phyloP scores from a whole-genome alignment of 352 stramenopile genomes.

The Phytophthora ramorum region DNA sequence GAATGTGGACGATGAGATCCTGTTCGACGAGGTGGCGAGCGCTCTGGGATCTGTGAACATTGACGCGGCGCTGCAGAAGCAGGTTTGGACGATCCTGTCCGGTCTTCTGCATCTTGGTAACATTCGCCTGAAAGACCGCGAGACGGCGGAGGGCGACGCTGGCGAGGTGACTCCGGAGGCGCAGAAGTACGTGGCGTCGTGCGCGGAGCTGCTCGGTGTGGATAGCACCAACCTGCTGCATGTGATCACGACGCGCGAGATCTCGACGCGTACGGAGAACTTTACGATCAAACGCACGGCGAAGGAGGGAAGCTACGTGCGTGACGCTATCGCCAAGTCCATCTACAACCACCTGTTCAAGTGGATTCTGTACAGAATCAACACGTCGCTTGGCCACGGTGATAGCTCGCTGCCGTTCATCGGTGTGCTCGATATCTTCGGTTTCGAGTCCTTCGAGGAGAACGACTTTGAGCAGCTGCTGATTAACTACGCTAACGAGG shows the following conservation, averaged over 20 bases:
- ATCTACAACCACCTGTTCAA: constrained; percentile 93
- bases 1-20: constrained; percentile 88
- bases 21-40: constrained; percentile 86
- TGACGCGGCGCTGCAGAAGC: constrained; percentile 65
- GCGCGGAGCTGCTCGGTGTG: constrained; percentile 75
- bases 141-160: constrained; percentile 81
- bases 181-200: constrained; percentile 61
- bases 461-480: constrained; percentile 94
- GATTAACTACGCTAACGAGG: constrained; percentile 93
- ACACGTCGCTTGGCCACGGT: constrained; percentile 83
- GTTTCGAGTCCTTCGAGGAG: constrained; percentile 96
- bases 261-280: constrained; percentile 79
- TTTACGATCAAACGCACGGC: constrained; percentile 84
- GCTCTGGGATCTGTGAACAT: constrained; percentile 84
- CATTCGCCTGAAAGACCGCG: constrained; percentile 74
- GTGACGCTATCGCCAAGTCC: constrained; percentile 94
- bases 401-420: constrained; percentile 86
- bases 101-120: constrained; percentile 87
- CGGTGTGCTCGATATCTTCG: constrained; percentile 97
- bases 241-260: constrained; percentile 85
- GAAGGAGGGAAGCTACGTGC: constrained; percentile 83
- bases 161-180: constrained; percentile 69
- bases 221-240: constrained; percentile 64
- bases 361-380: constrained; percentile 85
- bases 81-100: constrained; percentile 81